Conservation (phyloP, 805 yeast genomes). For the Diddensiella transvaalensis region DNA sequence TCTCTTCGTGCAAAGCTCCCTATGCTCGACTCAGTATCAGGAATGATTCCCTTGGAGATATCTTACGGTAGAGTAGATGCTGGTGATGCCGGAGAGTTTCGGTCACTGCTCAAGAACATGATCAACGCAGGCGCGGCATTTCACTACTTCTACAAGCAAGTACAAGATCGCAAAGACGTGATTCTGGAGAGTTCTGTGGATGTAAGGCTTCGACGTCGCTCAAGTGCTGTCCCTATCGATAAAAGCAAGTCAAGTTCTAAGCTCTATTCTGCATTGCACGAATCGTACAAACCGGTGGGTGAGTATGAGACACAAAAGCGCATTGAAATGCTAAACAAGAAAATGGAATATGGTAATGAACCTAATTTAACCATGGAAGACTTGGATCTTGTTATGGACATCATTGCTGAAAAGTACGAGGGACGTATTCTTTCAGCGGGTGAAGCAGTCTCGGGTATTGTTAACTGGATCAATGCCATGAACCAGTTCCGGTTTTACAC, state of each 20-base stretch:
- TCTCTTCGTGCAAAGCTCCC: slow-evolving; percentile 14
- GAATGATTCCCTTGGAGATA: slow-evolving; percentile 22
- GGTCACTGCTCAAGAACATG: slow-evolving; percentile 22
- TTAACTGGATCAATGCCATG: slow-evolving; percentile 25
- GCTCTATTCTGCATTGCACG: slow-evolving; percentile 14
- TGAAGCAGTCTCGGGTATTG: slow-evolving; percentile 15
- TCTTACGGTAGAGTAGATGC: slow-evolving; percentile 27
- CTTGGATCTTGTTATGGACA: slow-evolving; percentile 15
- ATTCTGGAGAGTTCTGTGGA: slow-evolving; percentile 11
- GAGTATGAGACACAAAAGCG: slow-evolving; percentile 14
- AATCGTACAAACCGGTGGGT: slow-evolving; percentile 21
- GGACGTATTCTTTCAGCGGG: slow-evolving; percentile 6
- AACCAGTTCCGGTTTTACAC: slow-evolving; percentile 23
- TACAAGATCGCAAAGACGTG: slow-evolving; percentile 16
- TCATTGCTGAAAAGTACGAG: not conserved
- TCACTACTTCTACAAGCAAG: slow-evolving; percentile 20
- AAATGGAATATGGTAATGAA: slow-evolving; percentile 3
- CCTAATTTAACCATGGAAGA: slow-evolving; percentile 9
- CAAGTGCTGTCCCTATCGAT: not conserved
- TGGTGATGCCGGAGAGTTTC: slow-evolving; percentile 26
- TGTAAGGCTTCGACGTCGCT: not conserved
- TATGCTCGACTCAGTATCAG: slow-evolving; percentile 21
- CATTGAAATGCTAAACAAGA: not conserved
- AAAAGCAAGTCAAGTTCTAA: slow-evolving; percentile 11
- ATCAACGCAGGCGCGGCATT: slow-evolving; percentile 24